Evolutionary conservation across 768 basidiomycete genomes (phyloP).

Genomic region (Pleurotus platypus): DNA sequence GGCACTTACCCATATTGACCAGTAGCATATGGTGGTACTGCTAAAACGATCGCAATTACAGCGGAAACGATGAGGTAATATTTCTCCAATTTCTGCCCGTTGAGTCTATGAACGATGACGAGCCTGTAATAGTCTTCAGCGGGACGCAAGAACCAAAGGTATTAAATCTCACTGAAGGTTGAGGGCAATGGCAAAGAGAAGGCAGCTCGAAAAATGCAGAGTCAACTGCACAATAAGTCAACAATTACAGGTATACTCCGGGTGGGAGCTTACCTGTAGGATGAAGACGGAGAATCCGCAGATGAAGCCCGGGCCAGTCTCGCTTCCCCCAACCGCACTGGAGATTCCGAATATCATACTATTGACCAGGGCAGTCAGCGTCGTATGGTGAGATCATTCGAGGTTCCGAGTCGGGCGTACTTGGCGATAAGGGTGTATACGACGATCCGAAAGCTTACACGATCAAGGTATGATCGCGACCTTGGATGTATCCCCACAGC

Average conservation of each 20-base stretch:
- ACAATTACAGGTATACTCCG: neutral
- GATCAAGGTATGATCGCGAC: constrained; percentile 12
- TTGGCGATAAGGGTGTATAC: constrained; percentile 16
- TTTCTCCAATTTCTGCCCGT: constrained; percentile 17
- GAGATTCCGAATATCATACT: constrained; percentile 18
- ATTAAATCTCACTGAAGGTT: constrained; percentile 17
- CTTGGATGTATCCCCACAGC: no score
- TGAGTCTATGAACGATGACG: constrained; percentile 14
- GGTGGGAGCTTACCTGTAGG: constrained; percentile 12
- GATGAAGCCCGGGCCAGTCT: constrained; percentile 8
- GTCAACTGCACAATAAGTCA: constrained; percentile 9
- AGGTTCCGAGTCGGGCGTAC: constrained; percentile 5
- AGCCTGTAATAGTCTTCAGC: constrained; percentile 8
- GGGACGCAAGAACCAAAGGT: neutral
- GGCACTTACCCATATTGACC: constrained; percentile 17
- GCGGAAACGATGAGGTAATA: constrained; percentile 10
- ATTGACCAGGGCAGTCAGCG: neutral
- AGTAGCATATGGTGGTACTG: constrained; percentile 17
- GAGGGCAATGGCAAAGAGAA: constrained; percentile 18
- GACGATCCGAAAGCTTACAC: constrained; percentile 19
- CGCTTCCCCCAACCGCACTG: constrained; percentile 14
- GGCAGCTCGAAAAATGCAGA: constrained; percentile 18
- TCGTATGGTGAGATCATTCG: no score
- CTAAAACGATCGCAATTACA: constrained; percentile 8
- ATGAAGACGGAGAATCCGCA: constrained; percentile 19